A percentile compares a stretch with the other conserved stretches of the same genome.
Evolutionary conservation across 352 stramenopile genomes (phyloP).

Genomic region (Phytopythium kandeliae): DNA sequence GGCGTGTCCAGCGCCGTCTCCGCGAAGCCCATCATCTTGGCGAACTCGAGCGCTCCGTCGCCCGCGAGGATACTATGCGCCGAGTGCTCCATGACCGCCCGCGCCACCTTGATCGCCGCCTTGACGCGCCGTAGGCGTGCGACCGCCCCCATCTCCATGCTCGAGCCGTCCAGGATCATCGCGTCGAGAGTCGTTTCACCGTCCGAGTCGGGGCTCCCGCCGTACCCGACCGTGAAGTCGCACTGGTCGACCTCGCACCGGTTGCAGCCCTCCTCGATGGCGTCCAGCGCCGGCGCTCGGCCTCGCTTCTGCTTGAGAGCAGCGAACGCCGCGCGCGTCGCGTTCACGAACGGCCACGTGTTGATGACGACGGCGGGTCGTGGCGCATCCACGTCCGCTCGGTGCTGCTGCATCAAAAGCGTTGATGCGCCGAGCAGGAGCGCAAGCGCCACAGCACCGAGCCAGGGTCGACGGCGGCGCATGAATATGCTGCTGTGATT

Average conservation of each 20-base stretch:
- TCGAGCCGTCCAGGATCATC: slow-evolving; percentile 88
- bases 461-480: neutral
- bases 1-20: slow-evolving; percentile 65
- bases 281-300: slow-evolving; percentile 36
- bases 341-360: slow-evolving; percentile 77
- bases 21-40: slow-evolving; percentile 89
- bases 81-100: slow-evolving; percentile 86
- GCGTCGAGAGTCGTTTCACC: slow-evolving; percentile 89
- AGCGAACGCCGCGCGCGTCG: slow-evolving; percentile 59
- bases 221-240: slow-evolving; percentile 86
- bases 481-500: no score
- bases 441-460: neutral
- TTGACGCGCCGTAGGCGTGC: slow-evolving; percentile 78
- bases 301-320: slow-evolving; percentile 17
- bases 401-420: neutral
- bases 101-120: slow-evolving; percentile 74
- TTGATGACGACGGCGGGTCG: slow-evolving; percentile 59
- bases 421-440: neutral
- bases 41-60: slow-evolving; percentile 81
- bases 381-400: neutral
- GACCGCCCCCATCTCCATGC: slow-evolving; percentile 83
- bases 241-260: slow-evolving; percentile 83
- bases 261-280: slow-evolving; percentile 65
- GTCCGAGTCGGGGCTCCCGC: slow-evolving; percentile 78
- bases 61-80: slow-evolving; percentile 84